phyloP scores from a whole-genome alignment of 306 rosid species.

The Vicia faba region DNA sequence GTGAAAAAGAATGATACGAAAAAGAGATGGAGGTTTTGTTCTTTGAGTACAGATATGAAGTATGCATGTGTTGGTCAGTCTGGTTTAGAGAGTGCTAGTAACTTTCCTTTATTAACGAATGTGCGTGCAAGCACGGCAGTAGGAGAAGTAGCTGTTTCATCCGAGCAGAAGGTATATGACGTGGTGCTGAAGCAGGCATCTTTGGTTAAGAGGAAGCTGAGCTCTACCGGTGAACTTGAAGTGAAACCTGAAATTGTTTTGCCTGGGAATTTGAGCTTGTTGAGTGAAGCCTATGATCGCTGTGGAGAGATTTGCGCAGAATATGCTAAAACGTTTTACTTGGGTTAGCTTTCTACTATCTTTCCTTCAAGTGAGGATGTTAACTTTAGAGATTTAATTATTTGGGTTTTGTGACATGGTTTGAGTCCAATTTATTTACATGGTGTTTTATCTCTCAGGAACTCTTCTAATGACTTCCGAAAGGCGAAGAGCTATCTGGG shows the following conservation, averaged over 20 bases:
- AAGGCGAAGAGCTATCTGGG: slow-evolving; percentile 85
- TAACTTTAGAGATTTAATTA: slow-evolving; percentile 20
- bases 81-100: slow-evolving; percentile 47
- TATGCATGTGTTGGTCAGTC: slow-evolving; percentile 51
- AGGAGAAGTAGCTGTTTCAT: slow-evolving; percentile 55
- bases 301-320: slow-evolving; percentile 65
- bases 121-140: slow-evolving; percentile 65
- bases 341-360: slow-evolving; percentile 60
- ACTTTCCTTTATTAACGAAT: slow-evolving; percentile 50
- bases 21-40: slow-evolving; percentile 43
- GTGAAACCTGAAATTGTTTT: slow-evolving; percentile 59
- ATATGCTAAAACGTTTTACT: slow-evolving; percentile 65
- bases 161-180: slow-evolving; percentile 71
- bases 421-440: slow-evolving; percentile 31
- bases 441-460: slow-evolving; percentile 49
- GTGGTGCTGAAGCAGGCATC: slow-evolving; percentile 80
- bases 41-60: slow-evolving; percentile 49
- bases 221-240: slow-evolving; percentile 51
- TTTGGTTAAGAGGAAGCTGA: slow-evolving; percentile 60
- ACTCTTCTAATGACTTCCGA: slow-evolving; percentile 86
- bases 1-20: slow-evolving; percentile 42
- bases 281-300: slow-evolving; percentile 64
- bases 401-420: slow-evolving; percentile 31
- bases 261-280: slow-evolving; percentile 65
- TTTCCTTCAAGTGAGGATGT: slow-evolving; percentile 47